Conservation (phyloP, 768 basidiomycete genomes). For the Termitomyces titanicus region DNA sequence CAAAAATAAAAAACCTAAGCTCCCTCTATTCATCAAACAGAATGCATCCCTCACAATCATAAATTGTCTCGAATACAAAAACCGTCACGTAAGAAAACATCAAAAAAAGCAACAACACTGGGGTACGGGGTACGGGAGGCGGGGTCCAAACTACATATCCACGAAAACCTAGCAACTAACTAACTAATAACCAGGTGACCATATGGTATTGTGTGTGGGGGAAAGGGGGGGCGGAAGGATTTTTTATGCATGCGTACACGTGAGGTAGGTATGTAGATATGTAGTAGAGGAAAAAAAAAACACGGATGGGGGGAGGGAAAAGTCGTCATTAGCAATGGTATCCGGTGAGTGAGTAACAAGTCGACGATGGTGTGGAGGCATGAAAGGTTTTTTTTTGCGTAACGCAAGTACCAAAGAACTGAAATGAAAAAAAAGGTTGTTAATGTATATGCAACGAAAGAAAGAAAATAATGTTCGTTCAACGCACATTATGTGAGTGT, state of each 20-base stretch:
- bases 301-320: no score
- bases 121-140: no score
- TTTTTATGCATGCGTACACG: neutral
- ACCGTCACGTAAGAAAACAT: neutral
- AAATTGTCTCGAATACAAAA: no score
- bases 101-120: neutral
- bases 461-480: neutral
- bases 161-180: conserved; percentile 2
- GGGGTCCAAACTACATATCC: conserved; percentile 3
- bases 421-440: no score
- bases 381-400: neutral
- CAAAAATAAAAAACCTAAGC: no score
- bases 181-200: conserved; percentile 7
- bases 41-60: no score
- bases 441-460: neutral
- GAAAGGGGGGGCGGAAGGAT: neutral
- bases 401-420: no score
- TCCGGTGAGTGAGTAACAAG: conserved; percentile 1
- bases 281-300: neutral
- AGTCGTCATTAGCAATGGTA: conserved; percentile 4
- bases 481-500: neutral
- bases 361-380: neutral
- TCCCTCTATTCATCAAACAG: no score
- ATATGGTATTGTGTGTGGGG: conserved; percentile 9
- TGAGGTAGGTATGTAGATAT: neutral